Base-by-base conservation (phyloP, 768 basidiomycete genomes). In the Rhodosporidiobolus odoratus region DNA sequence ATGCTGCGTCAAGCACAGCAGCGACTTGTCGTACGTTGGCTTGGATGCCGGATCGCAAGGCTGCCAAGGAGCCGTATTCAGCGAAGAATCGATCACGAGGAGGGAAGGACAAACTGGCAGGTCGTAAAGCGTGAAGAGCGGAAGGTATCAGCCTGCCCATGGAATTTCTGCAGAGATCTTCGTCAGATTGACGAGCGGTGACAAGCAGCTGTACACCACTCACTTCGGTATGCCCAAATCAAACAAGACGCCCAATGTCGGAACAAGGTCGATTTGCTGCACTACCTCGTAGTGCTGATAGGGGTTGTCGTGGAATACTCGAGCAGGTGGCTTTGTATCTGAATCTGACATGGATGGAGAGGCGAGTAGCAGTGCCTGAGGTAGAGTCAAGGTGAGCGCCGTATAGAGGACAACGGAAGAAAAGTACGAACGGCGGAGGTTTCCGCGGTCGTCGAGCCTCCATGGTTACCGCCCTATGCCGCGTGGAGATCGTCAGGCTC, bases 231-330 rank as follows among this genome's bases (percentile, higher is more conserved):
- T 91, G 0, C 92, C 91, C 6, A 96, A 82, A 13, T 94, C 93
- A 16, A 97, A 86, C 17, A 95, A 84, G 21, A 95, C 85, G 3
- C 91, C 87, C n/a, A 97, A 80, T 0, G 91, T 88, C 0, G 94
- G 91, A 0, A 95, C 85, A 50, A 98, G 82, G 79, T 98, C 95
- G 69, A 97, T 93, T 80, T 98, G 95, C 75, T 97, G 90, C 57
- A 94, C 84, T 16, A 83, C 82, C 23, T 92, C 62, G 58, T 52
- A 58, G 76, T 17, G 78, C 3, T 43, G 41, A 30, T 66, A 73
- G 6, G 56, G 56, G 35, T 54, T 38, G 7, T 13, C 30, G 41
- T 35, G 56, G 13, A 2, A 4, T 0, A 27, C 21, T 3, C 23
- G 43, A 2, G 8, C 5, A 8, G 13, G 21, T 2, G 59, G 37